Evolutionary conservation across 2,329 filamentous ascomycete genomes (phyloP).

Genomic region (Ceratocystis diversiconidia): DNA sequence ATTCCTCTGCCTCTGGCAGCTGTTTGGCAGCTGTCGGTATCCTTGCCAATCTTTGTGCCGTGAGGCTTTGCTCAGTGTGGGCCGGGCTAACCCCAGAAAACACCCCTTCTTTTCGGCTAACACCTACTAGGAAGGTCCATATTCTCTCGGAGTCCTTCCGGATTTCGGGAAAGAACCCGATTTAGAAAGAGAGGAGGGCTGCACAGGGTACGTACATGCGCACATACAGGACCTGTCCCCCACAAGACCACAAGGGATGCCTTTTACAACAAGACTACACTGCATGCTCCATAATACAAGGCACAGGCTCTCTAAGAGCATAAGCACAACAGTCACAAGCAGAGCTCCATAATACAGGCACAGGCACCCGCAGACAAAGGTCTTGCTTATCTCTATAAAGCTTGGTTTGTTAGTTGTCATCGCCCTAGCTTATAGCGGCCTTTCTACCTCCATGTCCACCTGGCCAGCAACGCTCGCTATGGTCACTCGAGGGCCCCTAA

Average conservation of each 20-base stretch:
- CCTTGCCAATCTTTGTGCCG: not conserved
- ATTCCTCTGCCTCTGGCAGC: not conserved
- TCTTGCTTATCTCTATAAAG: not conserved
- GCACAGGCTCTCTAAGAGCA: too few relatives aligned
- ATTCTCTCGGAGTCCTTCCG: not conserved
- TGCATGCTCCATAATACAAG: too few relatives aligned
- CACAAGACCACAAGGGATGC: too few relatives aligned
- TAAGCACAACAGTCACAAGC: not conserved
- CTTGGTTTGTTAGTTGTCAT: too few relatives aligned
- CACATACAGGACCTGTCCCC: not conserved
- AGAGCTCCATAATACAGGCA: not conserved
- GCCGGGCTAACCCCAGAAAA: not conserved
- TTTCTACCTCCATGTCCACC: too few relatives aligned
- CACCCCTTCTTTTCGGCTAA: not conserved
- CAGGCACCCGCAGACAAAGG: not conserved
- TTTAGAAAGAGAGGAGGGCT: not conserved
- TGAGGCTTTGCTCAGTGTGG: not conserved
- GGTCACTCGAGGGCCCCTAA: not conserved
- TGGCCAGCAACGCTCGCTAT: not conserved
- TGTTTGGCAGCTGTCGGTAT: not conserved
- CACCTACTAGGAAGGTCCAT: not conserved
- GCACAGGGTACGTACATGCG: not conserved
- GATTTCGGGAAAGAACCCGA: conserved; percentile 3
- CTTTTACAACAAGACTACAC: too few relatives aligned
- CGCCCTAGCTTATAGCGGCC: too few relatives aligned